These are phyloP conservation scores for Cruciata laevipes DNA, from an alignment of 257 asterid species.

Conservation along the genomic window DNA sequence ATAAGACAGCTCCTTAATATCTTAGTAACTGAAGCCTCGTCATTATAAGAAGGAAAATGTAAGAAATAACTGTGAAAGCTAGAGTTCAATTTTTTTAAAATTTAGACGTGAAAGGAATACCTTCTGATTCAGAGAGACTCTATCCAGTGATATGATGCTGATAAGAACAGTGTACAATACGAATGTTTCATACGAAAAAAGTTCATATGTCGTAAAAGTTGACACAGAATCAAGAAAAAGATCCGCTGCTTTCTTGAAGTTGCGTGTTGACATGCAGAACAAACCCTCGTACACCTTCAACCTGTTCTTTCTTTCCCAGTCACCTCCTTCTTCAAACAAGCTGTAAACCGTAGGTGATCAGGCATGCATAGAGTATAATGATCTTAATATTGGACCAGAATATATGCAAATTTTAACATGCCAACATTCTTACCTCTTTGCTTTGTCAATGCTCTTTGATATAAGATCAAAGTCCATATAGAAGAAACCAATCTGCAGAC, in stretches of 20 bases:
- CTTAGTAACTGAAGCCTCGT: not conserved
- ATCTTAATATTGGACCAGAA: not conserved
- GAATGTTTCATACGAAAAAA: conserved; percentile 80
- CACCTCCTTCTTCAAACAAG: conserved; percentile 96
- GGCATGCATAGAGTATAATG: conserved; percentile 9
- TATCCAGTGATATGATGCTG: conserved; percentile 80
- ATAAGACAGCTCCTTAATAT: not conserved
- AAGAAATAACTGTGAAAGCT: not conserved
- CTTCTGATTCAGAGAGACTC: conserved; percentile 90
- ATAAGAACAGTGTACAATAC: conserved; percentile 83
- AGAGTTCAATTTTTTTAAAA: not conserved
- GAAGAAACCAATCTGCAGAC: conserved; percentile 73
- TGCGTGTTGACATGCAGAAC: conserved; percentile 90
- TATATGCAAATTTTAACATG: not conserved
- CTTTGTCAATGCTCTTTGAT: conserved; percentile 91
- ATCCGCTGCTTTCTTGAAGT: conserved; percentile 84
- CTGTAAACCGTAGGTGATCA: conserved; percentile 31
- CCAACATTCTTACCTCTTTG: conserved; percentile 52
- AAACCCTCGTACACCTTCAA: conserved; percentile 93
- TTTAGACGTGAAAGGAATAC: conserved; percentile 21
- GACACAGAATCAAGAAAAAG: conserved; percentile 96
- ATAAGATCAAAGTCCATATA: conserved; percentile 90
- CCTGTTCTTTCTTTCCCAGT: conserved; percentile 96
- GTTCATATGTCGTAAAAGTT: conserved; percentile 91
- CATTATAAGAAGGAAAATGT: not conserved